Evolutionary conservation across 208 protist species (phyloP), one percentile per base, ranked within the genome.

Genomic region (Spongospora subterranea): DNA sequence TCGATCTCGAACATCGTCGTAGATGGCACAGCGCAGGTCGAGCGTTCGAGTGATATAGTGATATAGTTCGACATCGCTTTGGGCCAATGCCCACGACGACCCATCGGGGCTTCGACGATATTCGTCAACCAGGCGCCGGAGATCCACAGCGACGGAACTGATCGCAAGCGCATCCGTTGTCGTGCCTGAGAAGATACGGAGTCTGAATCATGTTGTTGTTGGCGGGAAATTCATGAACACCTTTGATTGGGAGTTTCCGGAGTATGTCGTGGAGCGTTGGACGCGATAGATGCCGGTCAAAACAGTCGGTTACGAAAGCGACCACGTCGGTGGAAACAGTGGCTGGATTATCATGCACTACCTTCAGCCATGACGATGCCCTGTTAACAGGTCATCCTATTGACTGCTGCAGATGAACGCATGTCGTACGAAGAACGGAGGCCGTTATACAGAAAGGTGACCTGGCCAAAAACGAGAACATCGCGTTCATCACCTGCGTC

Each of bases 91-190:
- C 71, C 71, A 82, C 17, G 35, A 43, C 6, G 6, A 6, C 6
- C 71, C 71, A 20, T 43, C 40, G 17, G 13, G 40, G n/a, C n/a
- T n/a, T n/a, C n/a, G n/a, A 6, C 6, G 6, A 43, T 82, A 82
- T n/a, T 82, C 71, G n/a, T 82, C 71, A 82, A 82, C 71, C 11
- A 82, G 40, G 71, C 71, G 71, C 13, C 17, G 71, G 6, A 20
- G 6, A 39, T 82, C 50, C 6, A 6, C 13, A 60, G 50, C 50
- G 24, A 60, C 24, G 6, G 50, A 6, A 60, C 24, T 24, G 6
- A 60, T 60, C 50, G 50, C 50, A 6, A 60, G 24, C 6, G n/a
- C n/a, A n/a, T 29, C 24, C 50, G 6, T 60, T 60, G 6, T 60
- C 24, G 6, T 60, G 13, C 24, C 50, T 24, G 50, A 60, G 13